Evolutionary conservation across 2,329 filamentous ascomycete genomes (phyloP), one percentile per base, ranked within the genome.

Genomic region (Venturia effusa): DNA sequence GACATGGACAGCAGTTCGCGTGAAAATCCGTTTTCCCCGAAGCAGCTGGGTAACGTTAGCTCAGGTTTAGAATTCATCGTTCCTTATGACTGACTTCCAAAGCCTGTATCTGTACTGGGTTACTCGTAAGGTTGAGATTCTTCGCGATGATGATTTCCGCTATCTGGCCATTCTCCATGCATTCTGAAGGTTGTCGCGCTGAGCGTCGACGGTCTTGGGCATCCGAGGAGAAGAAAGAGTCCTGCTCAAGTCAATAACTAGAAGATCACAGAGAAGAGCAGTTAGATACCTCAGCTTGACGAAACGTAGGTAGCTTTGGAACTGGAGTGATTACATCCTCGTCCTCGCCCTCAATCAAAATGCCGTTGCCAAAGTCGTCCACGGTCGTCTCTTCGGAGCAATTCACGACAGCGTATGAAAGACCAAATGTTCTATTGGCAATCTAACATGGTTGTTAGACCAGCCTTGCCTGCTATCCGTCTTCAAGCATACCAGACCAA

Each of bases 101-200:
- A 30, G 79, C 88, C 73, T 97, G 92, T 55, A 94, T 87, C 75
- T 99, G 94, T 13, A 97, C 86, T 63, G 84, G 83, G 41, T 84
- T 81, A n/a, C 83, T 82, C 0, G 90, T 88, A 61, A 79, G 78
- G 72, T 96, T 86, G 62, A 97, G 84, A 71, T 95, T 85, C 68
- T 86, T 88, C 1, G 89, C 90, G 62, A 99, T 83, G 27, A 97
- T 80, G 13, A 97, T 81, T 75, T 96, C 92, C 67, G 91, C 88
- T 67, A 96, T 89, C 61, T 41, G 62, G 32, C 48, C 34, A 17
- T 55, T 27, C 51, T 22, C 51, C 7, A 34, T 27, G 30, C 15
- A n/a, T 32, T 34, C 51, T 30, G 51, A 32, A 13, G 51, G 27
- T 34, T 15, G 51, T 11, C 30, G 51, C 11, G 51, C 51, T 32